Evolutionary conservation across 441 rosid species (phyloP).

Genomic region (Adansonia madagascariensis): DNA sequence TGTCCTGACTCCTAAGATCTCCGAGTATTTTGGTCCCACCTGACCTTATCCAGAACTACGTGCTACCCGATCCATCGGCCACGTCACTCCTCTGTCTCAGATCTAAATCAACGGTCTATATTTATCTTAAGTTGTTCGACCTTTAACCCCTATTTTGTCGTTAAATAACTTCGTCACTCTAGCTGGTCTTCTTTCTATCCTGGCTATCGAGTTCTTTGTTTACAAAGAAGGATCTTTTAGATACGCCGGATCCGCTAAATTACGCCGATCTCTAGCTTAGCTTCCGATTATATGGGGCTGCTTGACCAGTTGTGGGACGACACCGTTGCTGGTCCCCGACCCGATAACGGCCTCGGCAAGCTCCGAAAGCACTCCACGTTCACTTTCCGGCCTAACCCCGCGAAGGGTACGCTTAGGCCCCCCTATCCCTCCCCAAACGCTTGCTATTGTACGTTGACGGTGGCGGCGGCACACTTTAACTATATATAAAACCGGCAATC

Average conservation of each 20-base stretch:
- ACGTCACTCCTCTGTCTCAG: constrained; percentile 35
- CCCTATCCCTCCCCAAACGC: background rate
- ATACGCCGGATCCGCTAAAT: constrained; percentile 17
- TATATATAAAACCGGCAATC: background rate
- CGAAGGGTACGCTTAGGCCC: constrained; percentile 70
- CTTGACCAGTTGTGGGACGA: constrained; percentile 97
- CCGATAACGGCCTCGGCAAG: constrained; percentile 92
- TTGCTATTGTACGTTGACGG: constrained; percentile 25
- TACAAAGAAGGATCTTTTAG: background rate
- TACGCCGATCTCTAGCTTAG: constrained; percentile 12
- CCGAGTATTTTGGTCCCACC: constrained; percentile 43
- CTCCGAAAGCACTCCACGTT: constrained; percentile 79
- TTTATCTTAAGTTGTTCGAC: constrained; percentile 36
- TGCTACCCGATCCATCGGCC: constrained; percentile 44
- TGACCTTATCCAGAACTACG: constrained; percentile 59
- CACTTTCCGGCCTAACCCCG: constrained; percentile 69
- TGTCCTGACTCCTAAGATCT: constrained; percentile 5
- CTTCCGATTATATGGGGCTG: constrained; percentile 56
- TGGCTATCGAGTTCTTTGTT: background rate
- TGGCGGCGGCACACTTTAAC: constrained; percentile 24
- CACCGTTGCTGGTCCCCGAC: constrained; percentile 92
- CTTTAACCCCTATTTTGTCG: constrained; percentile 31
- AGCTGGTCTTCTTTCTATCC: background rate
- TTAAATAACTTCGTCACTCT: constrained; percentile 36
- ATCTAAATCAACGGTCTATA: constrained; percentile 51